Evolutionary conservation across 352 stramenopile genomes (phyloP).

Genomic region (Blastocystis sp.): DNA sequence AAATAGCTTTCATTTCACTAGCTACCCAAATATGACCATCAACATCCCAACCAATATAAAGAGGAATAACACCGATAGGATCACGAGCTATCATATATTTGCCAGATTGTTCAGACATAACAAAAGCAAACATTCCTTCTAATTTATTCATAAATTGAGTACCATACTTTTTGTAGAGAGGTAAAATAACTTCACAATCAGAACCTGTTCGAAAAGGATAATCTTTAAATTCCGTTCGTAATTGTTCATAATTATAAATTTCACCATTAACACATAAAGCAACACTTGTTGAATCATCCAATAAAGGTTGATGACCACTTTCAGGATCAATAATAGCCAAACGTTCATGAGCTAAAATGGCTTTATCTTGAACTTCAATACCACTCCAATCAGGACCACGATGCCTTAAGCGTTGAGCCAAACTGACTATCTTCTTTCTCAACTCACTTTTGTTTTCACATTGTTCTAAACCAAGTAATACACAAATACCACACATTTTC

Average conservation of each 20-base stretch:
- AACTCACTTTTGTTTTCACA: too few species aligned
- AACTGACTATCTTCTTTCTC: constrained; percentile 38
- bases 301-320: constrained; percentile 66
- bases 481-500: too few species aligned
- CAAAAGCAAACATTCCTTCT: constrained; percentile 93
- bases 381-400: constrained; percentile 37
- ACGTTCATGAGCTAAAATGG: constrained; percentile 73
- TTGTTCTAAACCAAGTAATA: too few species aligned
- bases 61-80: constrained; percentile 88
- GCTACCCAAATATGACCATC: constrained; percentile 84
- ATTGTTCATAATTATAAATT: constrained; percentile 97
- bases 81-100: constrained; percentile 77
- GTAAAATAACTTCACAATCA: constrained; percentile 91
- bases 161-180: constrained; percentile 55
- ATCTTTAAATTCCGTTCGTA: constrained; percentile 59
- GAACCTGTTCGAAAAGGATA: constrained; percentile 79
- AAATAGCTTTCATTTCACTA: constrained; percentile 87
- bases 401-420: constrained; percentile 34
- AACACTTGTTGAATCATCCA: constrained; percentile 51
- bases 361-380: constrained; percentile 32
- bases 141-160: constrained; percentile 57
- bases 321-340: constrained; percentile 95
- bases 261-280: constrained; percentile 90
- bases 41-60: constrained; percentile 90
- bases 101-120: constrained; percentile 74